A percentile compares a stretch with the other conserved stretches of the same genome.
Conservation (phyloP, 208 protist genomes). For the Sergeia podlipaevii region DNA sequence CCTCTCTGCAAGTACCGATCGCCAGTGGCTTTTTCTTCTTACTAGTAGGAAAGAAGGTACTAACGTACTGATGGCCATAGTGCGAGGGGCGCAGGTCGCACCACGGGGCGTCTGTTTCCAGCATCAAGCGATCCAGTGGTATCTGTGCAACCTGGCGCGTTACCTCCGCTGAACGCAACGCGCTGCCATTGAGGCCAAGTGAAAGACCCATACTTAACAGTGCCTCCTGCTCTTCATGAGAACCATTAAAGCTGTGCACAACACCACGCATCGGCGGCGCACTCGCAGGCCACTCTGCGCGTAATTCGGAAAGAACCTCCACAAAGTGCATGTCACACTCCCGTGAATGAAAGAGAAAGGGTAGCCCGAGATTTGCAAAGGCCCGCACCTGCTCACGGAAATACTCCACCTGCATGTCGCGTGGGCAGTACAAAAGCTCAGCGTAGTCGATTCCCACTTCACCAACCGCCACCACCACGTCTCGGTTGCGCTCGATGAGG, state of each 20-base stretch:
- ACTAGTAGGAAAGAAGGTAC: constrained; percentile 47
- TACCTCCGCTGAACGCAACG: constrained; percentile 80
- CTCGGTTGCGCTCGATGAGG: constrained; percentile 60
- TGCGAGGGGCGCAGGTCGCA: constrained; percentile 92
- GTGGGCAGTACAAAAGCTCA: constrained; percentile 70
- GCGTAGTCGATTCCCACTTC: constrained; percentile 93
- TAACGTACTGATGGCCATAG: constrained; percentile 71
- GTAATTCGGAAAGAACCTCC: constrained; percentile 20
- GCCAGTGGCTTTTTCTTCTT: constrained; percentile 66
- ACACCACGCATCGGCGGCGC: constrained; percentile 45
- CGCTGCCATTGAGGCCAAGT: constrained; percentile 91
- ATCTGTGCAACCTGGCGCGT: constrained; percentile 68
- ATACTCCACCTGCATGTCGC: constrained; percentile 66
- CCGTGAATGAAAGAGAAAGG: constrained; percentile 92
- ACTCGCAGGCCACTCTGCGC: not conserved
- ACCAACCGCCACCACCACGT: constrained; percentile 84
- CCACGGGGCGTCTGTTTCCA: constrained; percentile 95
- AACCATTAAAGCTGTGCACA: constrained; percentile 95
- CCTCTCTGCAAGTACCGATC: constrained; percentile 63
- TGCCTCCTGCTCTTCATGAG: constrained; percentile 66
- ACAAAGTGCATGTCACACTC: constrained; percentile 87
- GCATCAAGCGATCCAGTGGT: constrained; percentile 79
- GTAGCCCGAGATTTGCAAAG: constrained; percentile 52
- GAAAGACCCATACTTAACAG: constrained; percentile 79
- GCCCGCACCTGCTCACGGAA: constrained; percentile 60